phyloP scores from a whole-genome alignment of 352 stramenopile genomes.

The Globisporangium camurandrum region DNA sequence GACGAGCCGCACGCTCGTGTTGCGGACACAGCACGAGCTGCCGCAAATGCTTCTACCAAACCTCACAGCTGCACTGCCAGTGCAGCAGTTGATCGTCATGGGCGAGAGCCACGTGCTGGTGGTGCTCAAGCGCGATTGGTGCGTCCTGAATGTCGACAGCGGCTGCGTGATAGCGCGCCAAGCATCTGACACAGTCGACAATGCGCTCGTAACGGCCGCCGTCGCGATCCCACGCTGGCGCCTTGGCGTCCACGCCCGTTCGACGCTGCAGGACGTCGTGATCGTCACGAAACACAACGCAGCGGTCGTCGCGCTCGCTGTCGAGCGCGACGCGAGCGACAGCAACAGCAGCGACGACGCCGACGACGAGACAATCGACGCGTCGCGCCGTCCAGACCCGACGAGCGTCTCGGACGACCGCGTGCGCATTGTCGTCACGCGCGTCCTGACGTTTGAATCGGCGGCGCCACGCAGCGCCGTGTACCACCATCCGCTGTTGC shows the following conservation, averaged over 20 bases:
- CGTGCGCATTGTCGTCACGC: conserved; percentile 38
- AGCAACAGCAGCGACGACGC: conserved; percentile 1
- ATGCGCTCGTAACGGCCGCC: no score
- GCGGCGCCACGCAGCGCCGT: conserved; percentile 26
- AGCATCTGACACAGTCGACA: conserved; percentile 28
- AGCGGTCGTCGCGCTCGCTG: conserved; percentile 36
- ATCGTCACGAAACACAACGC: conserved; percentile 49
- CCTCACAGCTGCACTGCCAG: conserved; percentile 17
- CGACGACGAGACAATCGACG: conserved; percentile 7
- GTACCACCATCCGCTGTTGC: conserved; percentile 64
- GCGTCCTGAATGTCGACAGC: conserved; percentile 57
- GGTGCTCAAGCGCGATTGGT: conserved; percentile 56
- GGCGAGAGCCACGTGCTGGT: conserved; percentile 63
- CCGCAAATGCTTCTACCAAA: conserved; percentile 10
- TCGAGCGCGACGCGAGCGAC: conserved; percentile 10
- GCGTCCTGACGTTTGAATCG: conserved; percentile 41
- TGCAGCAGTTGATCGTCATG: conserved; percentile 52
- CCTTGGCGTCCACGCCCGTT: no score
- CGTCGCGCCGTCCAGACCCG: conserved; percentile 14
- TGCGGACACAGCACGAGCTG: conserved; percentile 57
- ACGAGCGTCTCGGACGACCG: conserved; percentile 32
- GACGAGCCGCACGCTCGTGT: conserved; percentile 33
- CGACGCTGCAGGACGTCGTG: conserved; percentile 41
- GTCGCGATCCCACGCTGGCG: conserved; percentile 39
- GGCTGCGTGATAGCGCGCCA: conserved; percentile 26